Evolutionary conservation across 805 yeast species (phyloP), one percentile per base, ranked within the genome.

Genomic region (Yamadazyma endophytica): DNA sequence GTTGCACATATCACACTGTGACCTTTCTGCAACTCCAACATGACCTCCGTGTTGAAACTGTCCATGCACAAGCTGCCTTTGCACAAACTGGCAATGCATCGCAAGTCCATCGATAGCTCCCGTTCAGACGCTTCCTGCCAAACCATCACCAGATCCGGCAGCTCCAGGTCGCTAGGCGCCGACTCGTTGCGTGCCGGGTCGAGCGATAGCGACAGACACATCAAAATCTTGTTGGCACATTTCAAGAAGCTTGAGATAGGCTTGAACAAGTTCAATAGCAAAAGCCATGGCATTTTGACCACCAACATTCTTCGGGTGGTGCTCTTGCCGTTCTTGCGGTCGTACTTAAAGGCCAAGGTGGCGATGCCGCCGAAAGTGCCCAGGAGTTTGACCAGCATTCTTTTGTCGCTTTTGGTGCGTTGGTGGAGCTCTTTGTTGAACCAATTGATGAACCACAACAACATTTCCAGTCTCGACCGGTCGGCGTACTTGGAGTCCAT

Each of bases 371-470:
- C 37, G 24, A 47, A 48, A 32, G 50, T 64, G 14, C 59, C 56
- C 42, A 43, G 39, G 32, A 55, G 65, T 38, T 48, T 65, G 31
- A 48, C 47, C 9, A 56, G 58, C 41, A 54, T 65, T 4, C 43
- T 54, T 5, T 35, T 54, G 4, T 45, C 63, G 12, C 48, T 62
- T 8, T 40, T 74, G 12, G 42, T 67, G 7, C 62, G 58, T 42
- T 76, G 81, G 81, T 75, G 81, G 81, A 44, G 54, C n/a, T 56
- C 68, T n/a, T 47, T 75, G 11, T 44, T 75, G 12, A 33, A 37
- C 5, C 40, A 55, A 3, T 43, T 56, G 21, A 40, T 34, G 9
- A 40, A 40, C 16, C 36, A 35, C 32, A 49, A 17, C 9, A 30
- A 28, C 9, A 56, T 72, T 12, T 58, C 74, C 1, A 53, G 67